Evolutionary conservation across 2,329 filamentous ascomycete species (phyloP).

Genomic region (Fusarium sp.): DNA sequence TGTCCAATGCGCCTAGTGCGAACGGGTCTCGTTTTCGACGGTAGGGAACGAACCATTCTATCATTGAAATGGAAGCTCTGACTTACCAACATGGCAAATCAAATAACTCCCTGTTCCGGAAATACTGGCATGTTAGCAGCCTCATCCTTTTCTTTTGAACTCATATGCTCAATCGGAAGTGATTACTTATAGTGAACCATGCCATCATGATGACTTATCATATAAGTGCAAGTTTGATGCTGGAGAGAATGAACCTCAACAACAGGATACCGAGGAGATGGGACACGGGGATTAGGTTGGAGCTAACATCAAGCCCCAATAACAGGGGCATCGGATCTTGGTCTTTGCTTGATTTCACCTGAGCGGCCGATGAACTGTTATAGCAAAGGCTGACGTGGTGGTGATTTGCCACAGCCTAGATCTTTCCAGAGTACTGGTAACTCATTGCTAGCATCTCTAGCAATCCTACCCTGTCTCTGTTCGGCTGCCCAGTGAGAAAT

Average conservation of each 20-base stretch:
- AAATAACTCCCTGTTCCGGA: background rate
- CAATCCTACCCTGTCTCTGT: conserved; percentile 29
- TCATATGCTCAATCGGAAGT: conserved; percentile 1
- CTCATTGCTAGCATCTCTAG: conserved; percentile 37
- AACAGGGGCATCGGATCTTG: conserved; percentile 37
- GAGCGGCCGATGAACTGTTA: conserved; percentile 21
- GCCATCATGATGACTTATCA: background rate
- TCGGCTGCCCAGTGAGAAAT: conserved; percentile 32
- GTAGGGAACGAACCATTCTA: background rate
- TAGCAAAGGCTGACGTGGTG: conserved; percentile 24
- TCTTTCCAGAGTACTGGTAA: conserved; percentile 47
- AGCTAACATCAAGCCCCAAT: conserved; percentile 28
- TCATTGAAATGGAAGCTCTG: background rate
- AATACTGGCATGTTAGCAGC: background rate
- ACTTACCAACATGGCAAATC: background rate
- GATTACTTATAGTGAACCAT: conserved; percentile 22
- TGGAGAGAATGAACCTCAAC: conserved; percentile 11
- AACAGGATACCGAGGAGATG: conserved; percentile 13
- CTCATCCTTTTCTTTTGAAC: background rate
- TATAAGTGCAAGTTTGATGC: conserved; percentile 10
- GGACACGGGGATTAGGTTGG: conserved; percentile 21
- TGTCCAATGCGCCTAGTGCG: background rate
- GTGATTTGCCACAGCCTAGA: conserved; percentile 37
- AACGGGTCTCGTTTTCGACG: conserved; percentile 10
- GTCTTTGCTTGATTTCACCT: conserved; percentile 17